Evolutionary conservation across 2,329 filamentous ascomycete genomes (phyloP).

Genomic region (Cyanodermella asteris): DNA sequence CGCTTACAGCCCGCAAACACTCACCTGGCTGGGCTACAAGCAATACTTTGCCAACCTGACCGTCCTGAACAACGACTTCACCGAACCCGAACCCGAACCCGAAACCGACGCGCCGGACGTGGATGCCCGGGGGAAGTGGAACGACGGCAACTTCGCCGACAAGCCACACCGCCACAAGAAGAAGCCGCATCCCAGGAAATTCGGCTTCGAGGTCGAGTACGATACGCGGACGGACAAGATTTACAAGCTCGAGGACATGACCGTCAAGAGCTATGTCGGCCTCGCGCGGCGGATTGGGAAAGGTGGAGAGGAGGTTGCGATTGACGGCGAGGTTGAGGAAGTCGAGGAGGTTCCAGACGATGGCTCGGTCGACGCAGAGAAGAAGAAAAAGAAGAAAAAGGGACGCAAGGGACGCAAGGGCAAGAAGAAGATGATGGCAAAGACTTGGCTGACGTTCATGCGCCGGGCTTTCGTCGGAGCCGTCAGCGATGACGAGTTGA

Average conservation of each 20-base stretch:
- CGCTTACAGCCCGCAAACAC: constrained; percentile 66
- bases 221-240: constrained; percentile 54
- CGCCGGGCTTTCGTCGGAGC: constrained; percentile 60
- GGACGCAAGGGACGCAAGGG: constrained; percentile 20
- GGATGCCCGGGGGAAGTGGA: constrained; percentile 25
- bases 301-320: constrained; percentile 9
- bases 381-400: constrained; percentile 30
- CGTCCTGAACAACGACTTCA: constrained; percentile 53
- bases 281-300: constrained; percentile 58
- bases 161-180: constrained; percentile 28
- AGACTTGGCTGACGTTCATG: constrained; percentile 56
- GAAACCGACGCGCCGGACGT: constrained; percentile 12
- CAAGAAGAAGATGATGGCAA: constrained; percentile 40
- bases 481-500: constrained; percentile 41
- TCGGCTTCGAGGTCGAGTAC: constrained; percentile 68
- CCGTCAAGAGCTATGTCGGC: constrained; percentile 57
- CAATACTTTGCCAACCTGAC: constrained; percentile 96
- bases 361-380: constrained; percentile 11
- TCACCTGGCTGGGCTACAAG: constrained; percentile 59
- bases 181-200: constrained; percentile 37
- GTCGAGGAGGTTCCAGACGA: constrained; percentile 4
- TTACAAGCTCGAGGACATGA: constrained; percentile 62
- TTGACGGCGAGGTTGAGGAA: constrained; percentile 1
- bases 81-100: constrained; percentile 7
- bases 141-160: constrained; percentile 38